Evolutionary conservation across 2,329 filamentous ascomycete genomes (phyloP), one percentile per base, ranked within the genome.

Genomic region (Epichloe gansuensis): DNA sequence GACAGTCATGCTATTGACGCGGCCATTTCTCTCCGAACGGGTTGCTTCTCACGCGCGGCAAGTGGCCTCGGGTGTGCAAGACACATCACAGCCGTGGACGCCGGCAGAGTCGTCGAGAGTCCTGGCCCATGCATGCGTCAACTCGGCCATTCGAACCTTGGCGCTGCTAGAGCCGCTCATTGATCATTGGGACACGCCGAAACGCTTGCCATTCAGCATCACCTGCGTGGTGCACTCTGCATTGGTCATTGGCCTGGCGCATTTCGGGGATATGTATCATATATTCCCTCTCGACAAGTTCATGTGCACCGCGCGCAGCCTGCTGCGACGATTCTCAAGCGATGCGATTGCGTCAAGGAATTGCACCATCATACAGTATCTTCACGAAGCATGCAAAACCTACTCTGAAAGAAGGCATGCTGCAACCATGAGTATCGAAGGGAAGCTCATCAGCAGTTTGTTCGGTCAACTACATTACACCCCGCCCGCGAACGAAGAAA

Each of bases 201-300:
- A 64, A 40, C 61, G 69, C 9, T 59, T 71, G 3, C 70, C 71
- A 0, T 70, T 72, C 39, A 53, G 71, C 5, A 67, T 72, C 36
- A 72, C 71, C 51, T 68, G 66, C 6, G 63, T 69, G 13, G 72
- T 73, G 54, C 66, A 71, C 21, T 68, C 69, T 0, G 68, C 66
- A 0, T 56, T 73, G 6, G 69, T 72, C 0, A 59, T 72, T 1
- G 70, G 70, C 1, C 61, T 71, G 1, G 69, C 69, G 1, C 64
- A 67, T 46, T 72, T 73, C 49, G 68, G 66, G 1, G 69, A 72
- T 55, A 64, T 72, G 38, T 66, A 71, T 49, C 53, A 53, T 43
- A 54, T 58, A 2, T 63, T 64, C 25, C 59, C 61, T 3, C 49
- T 64, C 2, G 53, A 56, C 21, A 59, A 55, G 45, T 58, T 53